Evolutionary conservation across 2,329 filamentous ascomycete genomes (phyloP).

Genomic region (Trichoderma asperellum): DNA sequence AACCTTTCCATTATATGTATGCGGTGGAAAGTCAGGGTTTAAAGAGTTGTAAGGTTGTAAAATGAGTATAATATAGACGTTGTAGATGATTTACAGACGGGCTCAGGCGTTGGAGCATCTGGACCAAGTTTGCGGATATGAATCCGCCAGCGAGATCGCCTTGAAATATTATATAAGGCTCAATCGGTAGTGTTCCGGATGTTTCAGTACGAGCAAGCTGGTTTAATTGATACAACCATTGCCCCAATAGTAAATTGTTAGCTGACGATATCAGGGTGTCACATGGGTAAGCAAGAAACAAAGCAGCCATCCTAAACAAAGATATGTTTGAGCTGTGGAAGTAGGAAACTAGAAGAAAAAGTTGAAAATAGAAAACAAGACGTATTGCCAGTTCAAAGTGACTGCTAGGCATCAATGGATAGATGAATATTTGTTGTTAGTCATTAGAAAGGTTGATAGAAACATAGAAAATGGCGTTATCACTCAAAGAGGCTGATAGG

Average conservation of each 20-base stretch:
- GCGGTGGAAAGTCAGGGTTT: too few relatives aligned
- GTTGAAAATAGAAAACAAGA: background rate
- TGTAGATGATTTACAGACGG: too few relatives aligned
- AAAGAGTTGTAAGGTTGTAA: too few relatives aligned
- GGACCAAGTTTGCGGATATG: too few relatives aligned
- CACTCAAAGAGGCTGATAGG: background rate
- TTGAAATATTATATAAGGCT: too few relatives aligned
- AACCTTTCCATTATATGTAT: background rate
- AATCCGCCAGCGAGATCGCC: too few relatives aligned
- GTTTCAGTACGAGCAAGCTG: background rate
- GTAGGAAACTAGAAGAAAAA: too few relatives aligned
- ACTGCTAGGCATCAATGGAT: background rate
- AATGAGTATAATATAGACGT: too few relatives aligned
- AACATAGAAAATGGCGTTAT: background rate
- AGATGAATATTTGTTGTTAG: too few relatives aligned
- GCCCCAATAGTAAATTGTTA: background rate
- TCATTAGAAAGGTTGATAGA: background rate
- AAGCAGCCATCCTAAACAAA: background rate
- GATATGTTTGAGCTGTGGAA: background rate
- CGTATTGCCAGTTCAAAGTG: background rate
- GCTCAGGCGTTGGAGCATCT: too few relatives aligned
- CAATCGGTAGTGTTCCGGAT: background rate
- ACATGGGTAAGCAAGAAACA: background rate
- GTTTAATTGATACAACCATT: background rate
- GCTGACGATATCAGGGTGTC: background rate